Evolutionary conservation across 371 early-diverging fungal species (phyloP), one percentile per base, ranked within the genome.

Genomic region (Amoeboaphelidium protococcarum): DNA sequence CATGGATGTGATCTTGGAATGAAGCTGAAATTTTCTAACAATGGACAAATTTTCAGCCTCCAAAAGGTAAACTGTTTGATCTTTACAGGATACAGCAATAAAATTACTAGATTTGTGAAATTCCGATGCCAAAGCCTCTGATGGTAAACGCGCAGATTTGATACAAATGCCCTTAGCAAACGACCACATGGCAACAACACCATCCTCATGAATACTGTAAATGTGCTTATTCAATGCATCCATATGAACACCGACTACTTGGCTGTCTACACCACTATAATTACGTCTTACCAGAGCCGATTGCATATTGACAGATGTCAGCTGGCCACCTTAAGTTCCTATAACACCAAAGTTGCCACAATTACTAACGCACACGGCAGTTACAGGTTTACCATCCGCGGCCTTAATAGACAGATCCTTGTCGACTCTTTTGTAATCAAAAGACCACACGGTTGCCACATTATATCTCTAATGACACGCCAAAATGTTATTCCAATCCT

Each of bases 251-350:
- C n/a, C n/a, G n/a, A n/a, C n/a, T n/a, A n/a, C n/a, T n/a, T n/a
- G n/a, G n/a, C n/a, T n/a, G n/a, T n/a, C n/a, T n/a, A n/a, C n/a
- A n/a, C n/a, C n/a, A n/a, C n/a, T n/a, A n/a, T n/a, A n/a, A n/a
- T n/a, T n/a, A n/a, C n/a, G n/a, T n/a, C n/a, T n/a, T n/a, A n/a
- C n/a, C n/a, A n/a, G n/a, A n/a, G 90, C 92, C 21, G 90, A 89
- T 54, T 95, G 96, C 72, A 92, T 64, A 67, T 89, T 92, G 69
- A 68, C 84, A 77, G 80, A 77, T 44, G 85, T 84, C 41, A 92
- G 65, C 13, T 53, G 52, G 45, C 91, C 96, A 23, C 60, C 56
- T 1, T 70, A 62, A 22, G 78, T 67, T 1, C 92, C 96, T 4
- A 86, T 56, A 47, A 84, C 72, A 2, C 76, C 84, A 71, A 78